Conservation (phyloP, 2,329 filamentous ascomycete species). For the Trichoderma sp. region DNA sequence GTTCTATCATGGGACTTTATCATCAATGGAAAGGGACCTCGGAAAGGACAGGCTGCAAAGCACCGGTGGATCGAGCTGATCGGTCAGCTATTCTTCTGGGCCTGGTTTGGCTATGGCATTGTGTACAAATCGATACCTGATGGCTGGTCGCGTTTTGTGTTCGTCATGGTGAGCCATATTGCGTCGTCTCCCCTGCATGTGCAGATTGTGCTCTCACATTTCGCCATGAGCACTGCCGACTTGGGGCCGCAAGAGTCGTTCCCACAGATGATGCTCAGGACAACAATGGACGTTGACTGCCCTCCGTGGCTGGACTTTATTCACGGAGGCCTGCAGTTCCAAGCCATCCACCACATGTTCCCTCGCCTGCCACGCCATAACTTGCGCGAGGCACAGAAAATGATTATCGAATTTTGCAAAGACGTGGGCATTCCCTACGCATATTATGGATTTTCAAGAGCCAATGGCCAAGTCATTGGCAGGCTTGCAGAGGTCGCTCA, state of each 20-base stretch:
- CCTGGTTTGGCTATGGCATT: slow-evolving; percentile 66
- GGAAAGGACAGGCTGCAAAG: slow-evolving; percentile 63
- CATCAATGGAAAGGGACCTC: slow-evolving; percentile 55
- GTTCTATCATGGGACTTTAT: slow-evolving; percentile 65
- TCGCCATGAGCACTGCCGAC: slow-evolving; percentile 69
- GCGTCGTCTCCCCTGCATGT: slow-evolving; percentile 69
- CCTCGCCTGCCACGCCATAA: slow-evolving; percentile 70
- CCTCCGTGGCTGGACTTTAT: slow-evolving; percentile 71
- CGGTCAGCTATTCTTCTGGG: slow-evolving; percentile 62
- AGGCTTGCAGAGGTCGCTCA: slow-evolving; percentile 25
- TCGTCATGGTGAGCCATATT: slow-evolving; percentile 65
- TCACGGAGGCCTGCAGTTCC: slow-evolving; percentile 73
- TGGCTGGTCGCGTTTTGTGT: slow-evolving; percentile 58
- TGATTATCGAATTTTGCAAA: slow-evolving; percentile 25
- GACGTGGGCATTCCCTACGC: slow-evolving; percentile 26
- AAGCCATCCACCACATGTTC: slow-evolving; percentile 70
- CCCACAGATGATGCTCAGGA: slow-evolving; percentile 68
- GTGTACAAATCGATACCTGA: slow-evolving; percentile 62
- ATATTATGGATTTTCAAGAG: slow-evolving; percentile 24
- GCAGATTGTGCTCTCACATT: slow-evolving; percentile 72
- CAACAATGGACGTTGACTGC: slow-evolving; percentile 74
- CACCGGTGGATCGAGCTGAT: slow-evolving; percentile 66
- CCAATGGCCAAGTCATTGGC: slow-evolving; percentile 26
- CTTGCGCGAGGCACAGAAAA: slow-evolving; percentile 58
- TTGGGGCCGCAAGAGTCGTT: slow-evolving; percentile 67